These are phyloP conservation scores for Solanum virginianum DNA, from an alignment of 257 asterid genomes.

Conservation along the genomic window DNA sequence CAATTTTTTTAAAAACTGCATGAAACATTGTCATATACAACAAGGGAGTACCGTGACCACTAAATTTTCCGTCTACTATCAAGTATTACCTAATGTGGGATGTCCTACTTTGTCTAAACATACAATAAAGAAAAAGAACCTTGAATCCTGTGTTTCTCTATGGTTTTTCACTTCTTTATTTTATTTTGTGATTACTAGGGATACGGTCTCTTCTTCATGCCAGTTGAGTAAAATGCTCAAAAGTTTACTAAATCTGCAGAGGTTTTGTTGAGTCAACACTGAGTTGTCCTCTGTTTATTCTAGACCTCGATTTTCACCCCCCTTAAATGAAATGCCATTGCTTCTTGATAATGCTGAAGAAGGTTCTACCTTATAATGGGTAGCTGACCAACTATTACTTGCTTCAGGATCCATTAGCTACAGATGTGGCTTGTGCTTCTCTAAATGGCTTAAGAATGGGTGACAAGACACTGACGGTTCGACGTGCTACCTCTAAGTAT, in stretches of 20 bases:
- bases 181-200: background rate
- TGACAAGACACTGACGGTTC: constrained; percentile 86
- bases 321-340: background rate
- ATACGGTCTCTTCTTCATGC: background rate
- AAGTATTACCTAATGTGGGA: background rate
- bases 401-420: constrained; percentile 52
- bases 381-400: constrained; percentile 1
- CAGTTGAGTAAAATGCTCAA: background rate
- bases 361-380: background rate
- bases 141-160: background rate
- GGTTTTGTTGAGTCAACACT: constrained; percentile 32
- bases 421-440: constrained; percentile 96
- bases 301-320: background rate
- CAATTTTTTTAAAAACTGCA: background rate
- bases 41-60: background rate
- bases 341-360: constrained; percentile 7
- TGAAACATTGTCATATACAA: background rate
- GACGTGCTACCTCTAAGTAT: constrained; percentile 88
- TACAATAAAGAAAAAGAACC: background rate
- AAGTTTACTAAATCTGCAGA: background rate
- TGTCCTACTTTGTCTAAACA: background rate
- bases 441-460: constrained; percentile 98
- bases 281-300: constrained; percentile 29
- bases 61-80: background rate
- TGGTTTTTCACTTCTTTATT: background rate